phyloP scores from a whole-genome alignment of 176 grass and related monocot genomes.

The Panicum miliaceum region DNA sequence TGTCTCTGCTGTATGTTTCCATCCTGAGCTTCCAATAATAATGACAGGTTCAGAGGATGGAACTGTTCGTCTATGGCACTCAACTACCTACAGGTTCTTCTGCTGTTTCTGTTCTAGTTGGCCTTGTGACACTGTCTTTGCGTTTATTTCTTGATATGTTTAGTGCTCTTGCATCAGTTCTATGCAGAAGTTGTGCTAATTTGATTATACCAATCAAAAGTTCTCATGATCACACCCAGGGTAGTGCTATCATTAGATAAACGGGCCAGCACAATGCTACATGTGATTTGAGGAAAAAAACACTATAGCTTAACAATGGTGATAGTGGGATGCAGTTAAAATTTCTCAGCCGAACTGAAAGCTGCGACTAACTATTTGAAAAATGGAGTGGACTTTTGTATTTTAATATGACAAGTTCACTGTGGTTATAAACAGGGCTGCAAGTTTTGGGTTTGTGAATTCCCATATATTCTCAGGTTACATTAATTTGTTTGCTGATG shows the following conservation, averaged over 20 bases:
- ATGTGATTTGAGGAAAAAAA: background rate
- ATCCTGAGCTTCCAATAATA: slow-evolving; percentile 87
- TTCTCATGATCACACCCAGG: background rate
- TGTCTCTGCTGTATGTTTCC: slow-evolving; percentile 89
- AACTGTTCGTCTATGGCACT: slow-evolving; percentile 72
- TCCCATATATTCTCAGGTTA: background rate
- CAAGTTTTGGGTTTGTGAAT: background rate
- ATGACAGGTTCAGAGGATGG: slow-evolving; percentile 81
- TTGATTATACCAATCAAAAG: background rate
- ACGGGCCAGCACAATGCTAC: background rate
- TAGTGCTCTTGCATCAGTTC: background rate
- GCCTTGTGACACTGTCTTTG: background rate
- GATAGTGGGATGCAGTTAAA: background rate
- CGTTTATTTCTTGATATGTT: background rate
- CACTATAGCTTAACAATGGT: background rate
- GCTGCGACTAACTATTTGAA: background rate
- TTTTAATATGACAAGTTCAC: slow-evolving; percentile 13
- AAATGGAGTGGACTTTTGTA: background rate
- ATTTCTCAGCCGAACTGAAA: background rate
- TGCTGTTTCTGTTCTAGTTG: slow-evolving; percentile 5
- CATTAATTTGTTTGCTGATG: background rate
- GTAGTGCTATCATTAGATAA: background rate
- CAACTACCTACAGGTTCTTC: slow-evolving; percentile 69
- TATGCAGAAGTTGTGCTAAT: slow-evolving; percentile 6
- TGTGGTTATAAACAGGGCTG: background rate